These are phyloP conservation scores for Venturiaceae sp. DNA, from an alignment of 2,329 filamentous ascomycete genomes.

Conservation along the genomic window DNA sequence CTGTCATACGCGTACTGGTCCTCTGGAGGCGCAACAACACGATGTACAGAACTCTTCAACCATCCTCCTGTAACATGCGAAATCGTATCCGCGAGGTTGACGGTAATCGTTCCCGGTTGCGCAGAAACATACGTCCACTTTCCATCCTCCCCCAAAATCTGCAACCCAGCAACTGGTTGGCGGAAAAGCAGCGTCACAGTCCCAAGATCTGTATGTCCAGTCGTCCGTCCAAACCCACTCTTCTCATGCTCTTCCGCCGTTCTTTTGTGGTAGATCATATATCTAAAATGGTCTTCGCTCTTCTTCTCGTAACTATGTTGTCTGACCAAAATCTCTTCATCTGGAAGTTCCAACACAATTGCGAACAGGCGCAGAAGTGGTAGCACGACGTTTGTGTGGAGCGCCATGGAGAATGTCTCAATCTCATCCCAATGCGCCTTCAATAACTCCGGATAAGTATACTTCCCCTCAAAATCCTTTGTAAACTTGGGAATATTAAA, in stretches of 20 bases:
- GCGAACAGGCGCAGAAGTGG: constrained; percentile 9
- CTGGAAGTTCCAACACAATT: constrained; percentile 14
- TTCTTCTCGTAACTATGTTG: constrained; percentile 13
- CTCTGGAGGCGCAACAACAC: constrained; percentile 6
- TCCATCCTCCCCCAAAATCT: constrained; percentile 34
- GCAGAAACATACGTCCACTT: constrained; percentile 33
- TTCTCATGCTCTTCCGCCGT: constrained; percentile 3
- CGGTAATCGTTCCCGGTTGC: constrained; percentile 14
- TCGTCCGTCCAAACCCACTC: background rate
- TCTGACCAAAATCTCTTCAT: constrained; percentile 13
- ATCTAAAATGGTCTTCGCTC: constrained; percentile 14
- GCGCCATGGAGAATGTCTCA: constrained; percentile 11
- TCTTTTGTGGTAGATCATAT: constrained; percentile 16
- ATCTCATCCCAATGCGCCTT: constrained; percentile 1
- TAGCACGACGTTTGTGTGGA: constrained; percentile 12
- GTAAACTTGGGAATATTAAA: constrained; percentile 14
- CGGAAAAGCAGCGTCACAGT: constrained; percentile 48
- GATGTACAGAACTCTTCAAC: constrained; percentile 6
- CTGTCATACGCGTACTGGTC: background rate
- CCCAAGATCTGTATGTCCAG: constrained; percentile 47
- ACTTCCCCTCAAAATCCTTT: constrained; percentile 10
- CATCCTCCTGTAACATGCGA: constrained; percentile 5
- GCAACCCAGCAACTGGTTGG: constrained; percentile 47
- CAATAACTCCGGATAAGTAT: background rate
- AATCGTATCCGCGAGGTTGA: constrained; percentile 2